Conservation (phyloP, 805 yeast genomes). For the Monosporozyma unispora region DNA sequence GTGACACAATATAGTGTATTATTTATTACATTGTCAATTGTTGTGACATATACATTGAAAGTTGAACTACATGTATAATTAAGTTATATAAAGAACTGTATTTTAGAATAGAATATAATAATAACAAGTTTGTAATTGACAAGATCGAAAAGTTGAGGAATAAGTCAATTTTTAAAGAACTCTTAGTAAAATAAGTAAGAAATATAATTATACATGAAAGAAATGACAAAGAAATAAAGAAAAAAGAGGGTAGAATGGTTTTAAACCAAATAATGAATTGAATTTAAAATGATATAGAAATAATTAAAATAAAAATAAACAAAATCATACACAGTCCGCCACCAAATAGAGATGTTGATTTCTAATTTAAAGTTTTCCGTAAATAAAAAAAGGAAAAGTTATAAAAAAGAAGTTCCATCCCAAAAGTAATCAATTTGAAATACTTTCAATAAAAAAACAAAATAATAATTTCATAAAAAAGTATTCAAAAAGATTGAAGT, state of each 20-base stretch:
- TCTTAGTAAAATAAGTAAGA: too few species aligned
- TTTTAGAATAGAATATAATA: too few species aligned
- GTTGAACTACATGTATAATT: constrained; percentile 20
- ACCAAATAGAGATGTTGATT: background rate
- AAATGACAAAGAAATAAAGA: background rate
- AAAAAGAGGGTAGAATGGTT: background rate
- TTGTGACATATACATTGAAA: constrained; percentile 48
- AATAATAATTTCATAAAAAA: background rate
- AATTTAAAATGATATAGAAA: constrained; percentile 1
- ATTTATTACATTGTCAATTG: constrained; percentile 59
- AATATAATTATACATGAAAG: background rate
- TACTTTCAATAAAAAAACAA: background rate
- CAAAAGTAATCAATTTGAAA: background rate
- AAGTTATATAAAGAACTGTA: too few species aligned
- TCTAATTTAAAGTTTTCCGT: background rate
- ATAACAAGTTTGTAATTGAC: too few species aligned
- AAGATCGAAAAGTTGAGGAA: too few species aligned
- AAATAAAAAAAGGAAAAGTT: background rate
- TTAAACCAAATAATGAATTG: background rate
- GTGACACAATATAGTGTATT: constrained; percentile 58
- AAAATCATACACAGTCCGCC: constrained; percentile 6
- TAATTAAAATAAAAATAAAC: background rate
- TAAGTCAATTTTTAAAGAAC: too few species aligned
- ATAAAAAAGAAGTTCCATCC: background rate
- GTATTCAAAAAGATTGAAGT: background rate